Conservation (phyloP, 1,284 basidiomycete species). For the Malassezia pachydermatis region DNA sequence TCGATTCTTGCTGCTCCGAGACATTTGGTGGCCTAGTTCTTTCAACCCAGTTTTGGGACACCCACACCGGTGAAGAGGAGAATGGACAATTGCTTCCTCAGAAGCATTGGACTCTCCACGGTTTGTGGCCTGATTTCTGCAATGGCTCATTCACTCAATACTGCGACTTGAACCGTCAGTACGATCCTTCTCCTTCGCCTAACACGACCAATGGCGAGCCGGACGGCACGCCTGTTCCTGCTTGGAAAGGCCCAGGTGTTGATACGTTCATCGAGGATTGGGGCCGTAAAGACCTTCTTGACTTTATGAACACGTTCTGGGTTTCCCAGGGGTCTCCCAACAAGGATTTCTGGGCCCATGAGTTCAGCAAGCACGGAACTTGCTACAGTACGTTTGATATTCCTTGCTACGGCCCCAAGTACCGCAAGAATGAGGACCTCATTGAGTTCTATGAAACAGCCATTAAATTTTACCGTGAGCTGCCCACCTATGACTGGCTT, state of each 20-base stretch:
- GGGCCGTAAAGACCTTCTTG: neutral
- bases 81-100: neutral
- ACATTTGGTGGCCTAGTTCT: constrained; percentile 1
- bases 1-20: constrained; percentile 5
- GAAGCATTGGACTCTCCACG: constrained; percentile 8
- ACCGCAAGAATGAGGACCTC: constrained; percentile 2
- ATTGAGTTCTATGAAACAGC: constrained; percentile 8
- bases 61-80: constrained; percentile 1
- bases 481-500: constrained; percentile 8
- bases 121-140: constrained; percentile 10
- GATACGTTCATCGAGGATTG: neutral
- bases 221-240: neutral
- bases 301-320: constrained; percentile 6
- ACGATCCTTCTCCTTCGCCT: neutral
- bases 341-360: constrained; percentile 8
- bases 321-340: constrained; percentile 2
- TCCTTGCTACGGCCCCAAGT: constrained; percentile 5
- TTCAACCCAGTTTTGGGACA: constrained; percentile 5
- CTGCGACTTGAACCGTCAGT: constrained; percentile 4
- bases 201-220: neutral
- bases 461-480: neutral
- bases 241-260: neutral
- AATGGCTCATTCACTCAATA: constrained; percentile 7
- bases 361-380: constrained; percentile 11
- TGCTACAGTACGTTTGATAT: constrained; percentile 10